phyloP scores from a whole-genome alignment of 2,329 filamentous ascomycete species.

The Sporothrix brasiliensis region DNA sequence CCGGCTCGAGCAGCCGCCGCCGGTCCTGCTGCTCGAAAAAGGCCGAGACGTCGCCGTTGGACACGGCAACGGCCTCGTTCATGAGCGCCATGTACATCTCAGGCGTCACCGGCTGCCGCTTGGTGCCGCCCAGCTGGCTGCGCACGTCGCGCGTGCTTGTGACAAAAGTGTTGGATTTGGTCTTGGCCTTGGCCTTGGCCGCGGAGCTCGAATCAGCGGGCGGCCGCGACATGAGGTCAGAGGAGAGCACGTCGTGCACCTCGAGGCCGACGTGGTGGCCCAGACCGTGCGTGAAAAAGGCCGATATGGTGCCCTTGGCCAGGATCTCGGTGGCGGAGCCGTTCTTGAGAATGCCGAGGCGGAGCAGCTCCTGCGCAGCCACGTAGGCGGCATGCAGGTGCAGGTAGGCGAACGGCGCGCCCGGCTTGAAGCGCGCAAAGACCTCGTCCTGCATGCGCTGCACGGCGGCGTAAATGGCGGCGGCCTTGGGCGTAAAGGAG shows the following conservation, averaged over 20 bases:
- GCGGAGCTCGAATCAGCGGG: neutral
- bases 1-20: slow-evolving; percentile 50
- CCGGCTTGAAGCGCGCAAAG: slow-evolving; percentile 69
- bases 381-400: slow-evolving; percentile 73
- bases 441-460: slow-evolving; percentile 78
- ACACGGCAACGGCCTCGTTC: slow-evolving; percentile 32
- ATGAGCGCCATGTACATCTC: slow-evolving; percentile 43
- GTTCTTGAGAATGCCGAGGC: slow-evolving; percentile 71
- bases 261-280: slow-evolving; percentile 69
- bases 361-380: slow-evolving; percentile 69
- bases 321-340: slow-evolving; percentile 59
- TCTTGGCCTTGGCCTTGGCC: neutral
- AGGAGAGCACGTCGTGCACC: slow-evolving; percentile 61
- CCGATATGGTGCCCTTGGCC: slow-evolving; percentile 56
- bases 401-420: slow-evolving; percentile 69
- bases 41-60: slow-evolving; percentile 23
- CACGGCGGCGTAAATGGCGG: slow-evolving; percentile 75
- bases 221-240: slow-evolving; percentile 43
- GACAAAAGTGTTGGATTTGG: neutral
- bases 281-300: slow-evolving; percentile 68
- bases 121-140: slow-evolving; percentile 43
- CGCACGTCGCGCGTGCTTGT: neutral
- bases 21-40: slow-evolving; percentile 15
- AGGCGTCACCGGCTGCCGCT: slow-evolving; percentile 49
- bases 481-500: slow-evolving; percentile 67